Evolutionary conservation across 2,329 filamentous ascomycete species (phyloP), one percentile per base, ranked within the genome.

Genomic region (Xylariaceae sp.): DNA sequence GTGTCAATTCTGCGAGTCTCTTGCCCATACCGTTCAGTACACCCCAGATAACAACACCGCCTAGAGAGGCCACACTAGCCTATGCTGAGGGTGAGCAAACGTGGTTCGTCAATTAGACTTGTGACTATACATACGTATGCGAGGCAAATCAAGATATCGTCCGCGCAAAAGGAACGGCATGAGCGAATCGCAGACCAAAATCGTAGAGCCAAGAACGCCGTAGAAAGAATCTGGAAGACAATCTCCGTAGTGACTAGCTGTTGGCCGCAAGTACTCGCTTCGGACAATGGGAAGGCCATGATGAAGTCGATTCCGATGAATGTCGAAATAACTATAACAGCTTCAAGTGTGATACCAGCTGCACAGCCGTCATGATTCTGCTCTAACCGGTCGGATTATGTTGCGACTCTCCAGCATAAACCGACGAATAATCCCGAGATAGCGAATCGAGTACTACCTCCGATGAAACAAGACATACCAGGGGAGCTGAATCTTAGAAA

Each of bases 21-120:
- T 57, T 56, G 27, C 62, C 62, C 9, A 62, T 14, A 10, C 61
- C 61, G 6, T 62, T 63, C 35, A 53, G 48, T 32, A 53, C 48
- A 17, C 56, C 61, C 62, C 62, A 64, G 11, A 56, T 45, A 9
- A 44, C 52, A 0, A 58, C 44, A 6, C 55, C 53, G 18, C 49
- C 42, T 11, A 63, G 41, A 18, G 48, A 44, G 12, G 49, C 19
- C 11, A 45, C 51, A 18, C 44, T 53, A 15, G 51, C 36, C 58
- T 27, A 27, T 59, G 10, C 3, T 11, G n/a, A 32, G 22, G 22
- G 22, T 27, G 22, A 27, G 22, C 7, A 27, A 27, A 27, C 22
- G 22, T 27, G 22, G 22, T 5, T 4, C 7, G 22, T 27, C 22
- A 27, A 27, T 27, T 4, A 27, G 7, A 27, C 22, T 27, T 27